Conservation (phyloP, 1,284 basidiomycete genomes). For the Austropuccinia psidii region DNA sequence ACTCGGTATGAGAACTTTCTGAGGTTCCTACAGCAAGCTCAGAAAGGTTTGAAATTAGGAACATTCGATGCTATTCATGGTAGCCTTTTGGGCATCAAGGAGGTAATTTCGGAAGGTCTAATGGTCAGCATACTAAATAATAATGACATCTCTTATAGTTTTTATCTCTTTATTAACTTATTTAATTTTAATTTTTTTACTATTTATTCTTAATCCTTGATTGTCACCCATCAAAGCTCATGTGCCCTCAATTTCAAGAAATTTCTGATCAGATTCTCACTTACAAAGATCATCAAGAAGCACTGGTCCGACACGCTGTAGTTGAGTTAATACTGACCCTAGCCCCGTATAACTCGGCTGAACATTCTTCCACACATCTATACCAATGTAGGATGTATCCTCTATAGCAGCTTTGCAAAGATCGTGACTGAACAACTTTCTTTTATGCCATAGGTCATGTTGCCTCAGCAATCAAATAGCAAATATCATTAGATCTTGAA, state of each 20-base stretch:
- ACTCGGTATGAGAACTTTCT: conserved; percentile 54
- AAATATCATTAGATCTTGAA: conserved; percentile 94
- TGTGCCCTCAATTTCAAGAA: conserved; percentile 80
- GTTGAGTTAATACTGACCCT: conserved; percentile 87
- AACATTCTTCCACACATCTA: conserved; percentile 77
- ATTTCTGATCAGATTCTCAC: conserved; percentile 84
- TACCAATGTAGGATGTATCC: conserved; percentile 88
- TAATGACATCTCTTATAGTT: neutral
- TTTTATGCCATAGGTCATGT: conserved; percentile 97
- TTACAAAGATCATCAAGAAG: conserved; percentile 78
- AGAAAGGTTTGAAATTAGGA: conserved; percentile 70
- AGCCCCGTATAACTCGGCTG: conserved; percentile 86
- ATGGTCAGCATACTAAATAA: conserved; percentile 57
- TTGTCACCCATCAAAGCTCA: conserved; percentile 59
- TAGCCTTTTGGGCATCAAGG: conserved; percentile 81
- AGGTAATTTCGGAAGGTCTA: conserved; percentile 83
- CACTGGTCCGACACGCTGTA: conserved; percentile 79
- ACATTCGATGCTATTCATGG: conserved; percentile 81
- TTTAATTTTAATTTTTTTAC: no score
- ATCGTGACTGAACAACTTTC: conserved; percentile 78
- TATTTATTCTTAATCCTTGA: no score
- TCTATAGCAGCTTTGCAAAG: conserved; percentile 76
- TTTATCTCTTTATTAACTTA: no score
- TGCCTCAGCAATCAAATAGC: conserved; percentile 78
- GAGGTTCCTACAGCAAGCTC: conserved; percentile 80